Percentiles rank a stretch among this genome's conserved stretches.
phyloP scores from a whole-genome alignment of 140 eudicot genomes.

The Erigeron philadelphicus region DNA sequence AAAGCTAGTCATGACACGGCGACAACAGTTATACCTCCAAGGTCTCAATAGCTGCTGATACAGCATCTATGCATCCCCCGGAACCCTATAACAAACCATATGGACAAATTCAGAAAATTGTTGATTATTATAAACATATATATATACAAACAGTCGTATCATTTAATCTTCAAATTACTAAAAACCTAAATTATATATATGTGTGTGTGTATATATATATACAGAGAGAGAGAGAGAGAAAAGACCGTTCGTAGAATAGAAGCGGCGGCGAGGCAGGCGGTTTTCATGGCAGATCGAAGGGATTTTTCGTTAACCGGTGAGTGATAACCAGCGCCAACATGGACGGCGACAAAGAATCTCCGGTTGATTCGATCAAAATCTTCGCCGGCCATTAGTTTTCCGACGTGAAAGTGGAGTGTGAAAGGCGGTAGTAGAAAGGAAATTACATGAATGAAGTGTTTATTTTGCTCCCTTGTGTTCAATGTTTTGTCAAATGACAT shows the following conservation, averaged over 20 bases:
- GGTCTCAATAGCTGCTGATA: constrained; percentile 61
- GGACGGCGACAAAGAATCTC: constrained; percentile 87
- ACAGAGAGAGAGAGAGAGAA: constrained; percentile 19
- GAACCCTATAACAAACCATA: constrained; percentile 41
- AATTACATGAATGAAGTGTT: constrained; percentile 11
- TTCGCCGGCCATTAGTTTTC: constrained; percentile 43
- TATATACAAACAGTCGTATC: neutral
- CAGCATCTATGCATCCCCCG: constrained; percentile 84
- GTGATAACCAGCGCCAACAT: constrained; percentile 98
- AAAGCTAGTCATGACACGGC: neutral
- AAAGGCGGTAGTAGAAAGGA: neutral
- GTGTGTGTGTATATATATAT: neutral
- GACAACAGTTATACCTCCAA: constrained; percentile 61
- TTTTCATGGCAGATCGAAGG: constrained; percentile 87
- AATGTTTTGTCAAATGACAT: neutral
- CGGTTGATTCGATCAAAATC: constrained; percentile 26
- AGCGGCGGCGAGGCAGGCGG: constrained; percentile 92
- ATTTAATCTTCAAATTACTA: neutral
- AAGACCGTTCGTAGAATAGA: constrained; percentile 56
- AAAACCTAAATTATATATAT: too few relatives aligned
- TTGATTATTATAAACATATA: too few relatives aligned
- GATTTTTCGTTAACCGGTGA: constrained; percentile 82
- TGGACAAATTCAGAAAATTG: constrained; percentile 1
- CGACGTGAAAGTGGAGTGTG: constrained; percentile 12
- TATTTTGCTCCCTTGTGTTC: neutral